A percentile compares a stretch with the other conserved stretches of the same genome.
Conservation (phyloP, 2,329 filamentous ascomycete genomes). For the Colletotrichum tabaci region DNA sequence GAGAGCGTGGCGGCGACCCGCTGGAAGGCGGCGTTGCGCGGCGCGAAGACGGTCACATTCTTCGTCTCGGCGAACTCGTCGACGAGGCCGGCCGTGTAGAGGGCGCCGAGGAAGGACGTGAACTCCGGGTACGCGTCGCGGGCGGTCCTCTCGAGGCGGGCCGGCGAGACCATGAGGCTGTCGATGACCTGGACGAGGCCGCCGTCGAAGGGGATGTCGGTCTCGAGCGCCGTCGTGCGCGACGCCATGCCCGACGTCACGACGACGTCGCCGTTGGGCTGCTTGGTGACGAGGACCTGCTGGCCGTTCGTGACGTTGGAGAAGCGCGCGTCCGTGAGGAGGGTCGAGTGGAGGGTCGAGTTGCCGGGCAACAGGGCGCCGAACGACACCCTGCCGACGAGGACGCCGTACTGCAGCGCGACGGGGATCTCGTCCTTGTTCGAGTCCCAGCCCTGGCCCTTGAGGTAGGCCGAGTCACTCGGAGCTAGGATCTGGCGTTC, state of each 20-base stretch:
- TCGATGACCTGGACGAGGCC: constrained; percentile 68
- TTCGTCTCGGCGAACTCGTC: constrained; percentile 37
- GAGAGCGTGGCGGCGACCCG: constrained; percentile 28
- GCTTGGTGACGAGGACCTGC: constrained; percentile 61
- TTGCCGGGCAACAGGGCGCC: constrained; percentile 54
- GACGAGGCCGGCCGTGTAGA: constrained; percentile 39
- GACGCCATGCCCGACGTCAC: constrained; percentile 53
- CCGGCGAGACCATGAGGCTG: constrained; percentile 64
- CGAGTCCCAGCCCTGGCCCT: constrained; percentile 52
- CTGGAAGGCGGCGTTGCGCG: constrained; percentile 40
- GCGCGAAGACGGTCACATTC: constrained; percentile 41
- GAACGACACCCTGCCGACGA: constrained; percentile 64
- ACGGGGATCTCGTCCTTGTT: constrained; percentile 60
- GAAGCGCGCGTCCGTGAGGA: constrained; percentile 59
- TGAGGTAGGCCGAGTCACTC: constrained; percentile 69
- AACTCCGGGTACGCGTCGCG: constrained; percentile 41
- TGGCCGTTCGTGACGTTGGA: constrained; percentile 67
- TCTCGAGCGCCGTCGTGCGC: constrained; percentile 57
- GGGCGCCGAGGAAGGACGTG: constrained; percentile 40
- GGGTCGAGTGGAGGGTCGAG: constrained; percentile 58
- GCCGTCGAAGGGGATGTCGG: constrained; percentile 63
- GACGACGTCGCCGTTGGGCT: constrained; percentile 52
- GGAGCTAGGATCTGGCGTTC: constrained; percentile 67
- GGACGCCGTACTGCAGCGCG: constrained; percentile 72
- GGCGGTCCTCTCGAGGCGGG: constrained; percentile 38